Percentiles rank a stretch among this genome's conserved stretches.
Evolutionary conservation across 257 asterid species (phyloP).

Genomic region (Salvia hispanica): DNA sequence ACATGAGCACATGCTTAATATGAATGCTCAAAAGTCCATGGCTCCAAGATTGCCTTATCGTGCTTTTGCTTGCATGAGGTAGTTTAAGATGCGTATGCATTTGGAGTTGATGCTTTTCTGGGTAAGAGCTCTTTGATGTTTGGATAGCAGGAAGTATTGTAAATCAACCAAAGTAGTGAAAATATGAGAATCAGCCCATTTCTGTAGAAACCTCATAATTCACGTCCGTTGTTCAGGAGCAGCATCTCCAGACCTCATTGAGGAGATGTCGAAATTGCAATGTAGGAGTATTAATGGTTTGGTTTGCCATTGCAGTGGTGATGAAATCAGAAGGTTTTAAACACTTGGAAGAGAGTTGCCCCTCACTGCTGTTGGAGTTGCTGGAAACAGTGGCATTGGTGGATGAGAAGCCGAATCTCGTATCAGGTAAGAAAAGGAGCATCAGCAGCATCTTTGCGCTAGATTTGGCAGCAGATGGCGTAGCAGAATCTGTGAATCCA

Average conservation of each 20-base stretch:
- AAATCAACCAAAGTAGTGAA: not conserved
- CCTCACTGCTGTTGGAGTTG: slow-evolving; percentile 73
- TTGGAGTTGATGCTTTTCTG: slow-evolving; percentile 6
- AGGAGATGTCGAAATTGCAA: not conserved
- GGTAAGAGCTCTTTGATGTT: slow-evolving; percentile 7
- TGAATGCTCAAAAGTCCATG: not conserved
- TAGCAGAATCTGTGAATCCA: slow-evolving; percentile 57
- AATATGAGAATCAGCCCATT: slow-evolving; percentile 4
- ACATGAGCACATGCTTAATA: not conserved
- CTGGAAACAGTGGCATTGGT: slow-evolving; percentile 83
- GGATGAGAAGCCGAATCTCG: slow-evolving; percentile 60
- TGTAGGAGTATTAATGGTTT: slow-evolving; percentile 36
- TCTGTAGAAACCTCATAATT: slow-evolving; percentile 24
- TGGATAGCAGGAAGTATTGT: slow-evolving; percentile 11
- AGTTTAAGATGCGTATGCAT: not conserved
- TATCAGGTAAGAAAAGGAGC: slow-evolving; percentile 74
- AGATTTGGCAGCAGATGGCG: slow-evolving; percentile 69
- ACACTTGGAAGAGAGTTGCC: slow-evolving; percentile 78
- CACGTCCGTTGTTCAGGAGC: slow-evolving; percentile 22
- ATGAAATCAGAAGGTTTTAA: slow-evolving; percentile 83
- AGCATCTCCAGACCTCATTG: slow-evolving; percentile 22
- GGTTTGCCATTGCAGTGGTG: slow-evolving; percentile 53
- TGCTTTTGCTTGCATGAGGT: slow-evolving; percentile 13
- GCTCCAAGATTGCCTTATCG: not conserved
- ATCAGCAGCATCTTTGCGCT: slow-evolving; percentile 86